These are phyloP conservation scores for Boeremia exigua DNA, from an alignment of 2,329 filamentous ascomycete genomes.

Conservation along the genomic window DNA sequence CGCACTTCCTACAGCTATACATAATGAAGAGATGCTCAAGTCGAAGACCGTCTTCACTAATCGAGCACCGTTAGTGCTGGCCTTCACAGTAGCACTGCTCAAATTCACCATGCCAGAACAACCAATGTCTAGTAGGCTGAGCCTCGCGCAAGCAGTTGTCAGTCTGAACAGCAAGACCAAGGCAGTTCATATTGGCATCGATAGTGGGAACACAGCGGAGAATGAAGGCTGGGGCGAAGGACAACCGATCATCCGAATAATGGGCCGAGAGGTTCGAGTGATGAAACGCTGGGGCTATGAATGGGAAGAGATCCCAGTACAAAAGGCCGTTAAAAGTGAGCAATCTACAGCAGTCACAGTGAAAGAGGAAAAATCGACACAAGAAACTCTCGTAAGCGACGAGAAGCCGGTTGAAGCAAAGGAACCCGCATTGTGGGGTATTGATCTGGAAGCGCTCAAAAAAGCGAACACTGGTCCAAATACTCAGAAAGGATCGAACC, in stretches of 20 bases:
- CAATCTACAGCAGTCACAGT: not conserved
- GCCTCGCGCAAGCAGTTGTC: constrained; percentile 82
- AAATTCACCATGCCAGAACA: constrained; percentile 86
- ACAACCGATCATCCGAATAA: constrained; percentile 73
- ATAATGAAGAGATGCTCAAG: constrained; percentile 66
- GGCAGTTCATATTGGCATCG: constrained; percentile 75
- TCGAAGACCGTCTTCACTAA: constrained; percentile 72
- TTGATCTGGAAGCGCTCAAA: constrained; percentile 63
- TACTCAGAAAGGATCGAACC: constrained; percentile 34
- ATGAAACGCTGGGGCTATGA: constrained; percentile 78
- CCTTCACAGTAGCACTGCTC: constrained; percentile 76
- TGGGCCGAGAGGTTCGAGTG: constrained; percentile 76
- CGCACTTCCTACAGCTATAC: constrained; percentile 60
- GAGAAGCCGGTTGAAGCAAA: constrained; percentile 21
- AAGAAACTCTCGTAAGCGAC: constrained; percentile 13
- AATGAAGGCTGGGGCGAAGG: constrained; percentile 76
- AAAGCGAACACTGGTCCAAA: constrained; percentile 49
- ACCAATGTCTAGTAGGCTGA: constrained; percentile 81
- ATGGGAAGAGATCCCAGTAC: constrained; percentile 24
- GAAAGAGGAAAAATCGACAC: constrained; percentile 12
- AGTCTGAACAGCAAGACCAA: constrained; percentile 81
- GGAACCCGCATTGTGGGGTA: constrained; percentile 62
- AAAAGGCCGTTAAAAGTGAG: not conserved
- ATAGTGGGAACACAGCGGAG: constrained; percentile 68
- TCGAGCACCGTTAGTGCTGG: constrained; percentile 79